phyloP scores from a whole-genome alignment of 1,284 basidiomycete species.

The Entoloma clypeatum region DNA sequence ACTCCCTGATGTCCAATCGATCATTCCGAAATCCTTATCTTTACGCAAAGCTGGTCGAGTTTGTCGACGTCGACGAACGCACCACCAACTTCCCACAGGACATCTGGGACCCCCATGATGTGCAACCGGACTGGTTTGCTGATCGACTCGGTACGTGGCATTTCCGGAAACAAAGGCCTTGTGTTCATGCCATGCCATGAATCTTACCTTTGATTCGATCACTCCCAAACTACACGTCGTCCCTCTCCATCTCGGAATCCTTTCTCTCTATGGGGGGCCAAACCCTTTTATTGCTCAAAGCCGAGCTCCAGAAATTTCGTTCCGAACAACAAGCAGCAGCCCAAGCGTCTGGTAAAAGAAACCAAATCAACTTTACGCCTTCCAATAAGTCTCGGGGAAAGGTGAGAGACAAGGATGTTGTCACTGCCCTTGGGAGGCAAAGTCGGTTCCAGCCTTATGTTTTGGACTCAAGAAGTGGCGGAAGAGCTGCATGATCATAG shows the following conservation, averaged over 20 bases:
- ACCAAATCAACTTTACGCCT: conserved; percentile 47
- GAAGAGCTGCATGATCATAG: too few species aligned
- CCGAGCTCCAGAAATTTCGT: conserved; percentile 47
- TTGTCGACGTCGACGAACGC: conserved; percentile 86
- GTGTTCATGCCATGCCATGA: conserved; percentile 17
- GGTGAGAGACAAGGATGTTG: conserved; percentile 18
- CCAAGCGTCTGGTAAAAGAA: conserved; percentile 49
- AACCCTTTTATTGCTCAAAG: conserved; percentile 19
- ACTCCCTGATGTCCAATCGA: conserved; percentile 84
- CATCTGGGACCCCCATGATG: conserved; percentile 67
- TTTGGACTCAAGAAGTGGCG: too few species aligned
- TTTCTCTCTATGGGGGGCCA: neutral
- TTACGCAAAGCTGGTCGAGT: conserved; percentile 88
- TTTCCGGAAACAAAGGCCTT: conserved; percentile 7
- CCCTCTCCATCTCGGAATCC: neutral
- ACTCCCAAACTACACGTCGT: neutral
- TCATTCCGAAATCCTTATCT: conserved; percentile 95
- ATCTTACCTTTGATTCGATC: too few species aligned
- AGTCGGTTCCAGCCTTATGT: conserved; percentile 32
- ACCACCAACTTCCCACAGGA: conserved; percentile 71
- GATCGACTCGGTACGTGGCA: conserved; percentile 61
- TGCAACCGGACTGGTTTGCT: conserved; percentile 64
- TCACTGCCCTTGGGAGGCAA: conserved; percentile 20
- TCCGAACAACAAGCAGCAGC: conserved; percentile 51
- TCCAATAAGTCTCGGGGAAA: conserved; percentile 27